These are phyloP conservation scores for Penicillium sp. DNA, from an alignment of 2,329 filamentous ascomycete species.

Conservation along the genomic window DNA sequence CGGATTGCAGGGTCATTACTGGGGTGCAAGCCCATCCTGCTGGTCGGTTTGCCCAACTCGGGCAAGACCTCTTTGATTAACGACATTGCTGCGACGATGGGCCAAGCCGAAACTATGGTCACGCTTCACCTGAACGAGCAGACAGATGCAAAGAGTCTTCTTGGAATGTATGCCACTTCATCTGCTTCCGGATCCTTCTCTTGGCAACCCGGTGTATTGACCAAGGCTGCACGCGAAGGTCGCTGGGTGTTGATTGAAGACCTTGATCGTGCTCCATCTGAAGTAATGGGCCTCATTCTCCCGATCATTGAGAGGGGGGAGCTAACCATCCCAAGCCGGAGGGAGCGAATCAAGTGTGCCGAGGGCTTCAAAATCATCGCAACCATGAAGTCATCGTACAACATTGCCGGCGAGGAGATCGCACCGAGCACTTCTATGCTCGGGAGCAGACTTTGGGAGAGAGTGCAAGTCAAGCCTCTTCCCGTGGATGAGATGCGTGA, in stretches of 20 bases:
- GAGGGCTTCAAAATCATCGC: conserved; percentile 84
- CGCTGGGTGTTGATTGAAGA: conserved; percentile 97
- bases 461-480: conserved; percentile 60
- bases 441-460: conserved; percentile 77
- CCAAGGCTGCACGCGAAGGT: conserved; percentile 85
- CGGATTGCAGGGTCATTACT: conserved; percentile 61
- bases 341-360: conserved; percentile 72
- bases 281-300: conserved; percentile 85
- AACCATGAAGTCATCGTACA: conserved; percentile 65
- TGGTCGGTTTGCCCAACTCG: conserved; percentile 73
- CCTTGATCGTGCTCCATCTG: conserved; percentile 84
- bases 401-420: conserved; percentile 61
- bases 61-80: conserved; percentile 84
- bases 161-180: conserved; percentile 88
- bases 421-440: conserved; percentile 61
- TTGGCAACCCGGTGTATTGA: conserved; percentile 87
- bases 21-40: conserved; percentile 60
- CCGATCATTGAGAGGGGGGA: conserved; percentile 90
- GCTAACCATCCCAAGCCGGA: conserved; percentile 77
- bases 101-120: conserved; percentile 72
- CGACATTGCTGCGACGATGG: conserved; percentile 70
- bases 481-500: conserved; percentile 61
- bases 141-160: conserved; percentile 90
- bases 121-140: conserved; percentile 96
- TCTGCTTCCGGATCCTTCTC: conserved; percentile 78